A percentile compares a stretch with the other conserved stretches of the same genome.
phyloP scores from a whole-genome alignment of 306 rosid species.

The Vigna unguiculata region DNA sequence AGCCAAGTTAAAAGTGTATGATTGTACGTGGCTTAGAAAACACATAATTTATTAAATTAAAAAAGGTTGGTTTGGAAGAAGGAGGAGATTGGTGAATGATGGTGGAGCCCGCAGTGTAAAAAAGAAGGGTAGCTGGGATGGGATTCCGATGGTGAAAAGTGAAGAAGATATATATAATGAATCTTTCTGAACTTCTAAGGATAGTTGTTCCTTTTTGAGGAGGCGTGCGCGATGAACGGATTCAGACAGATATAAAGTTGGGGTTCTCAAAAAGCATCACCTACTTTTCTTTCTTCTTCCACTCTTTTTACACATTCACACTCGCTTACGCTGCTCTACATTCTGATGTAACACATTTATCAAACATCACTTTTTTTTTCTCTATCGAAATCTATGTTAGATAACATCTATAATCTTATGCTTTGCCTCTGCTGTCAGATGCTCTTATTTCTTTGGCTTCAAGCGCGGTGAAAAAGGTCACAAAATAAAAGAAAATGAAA shows the following conservation, averaged over 20 bases:
- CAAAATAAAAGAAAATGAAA: too few species aligned
- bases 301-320: background rate
- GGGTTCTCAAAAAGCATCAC: constrained; percentile 12
- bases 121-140: constrained; percentile 26
- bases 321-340: background rate
- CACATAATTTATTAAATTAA: background rate
- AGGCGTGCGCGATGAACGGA: constrained; percentile 46
- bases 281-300: constrained; percentile 24
- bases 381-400: too few species aligned
- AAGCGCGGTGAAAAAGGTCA: too few species aligned
- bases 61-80: constrained; percentile 12
- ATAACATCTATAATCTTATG: background rate
- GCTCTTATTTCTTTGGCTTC: too few species aligned
- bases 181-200: constrained; percentile 32
- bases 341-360: background rate
- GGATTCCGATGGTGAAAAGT: constrained; percentile 44
- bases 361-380: background rate
- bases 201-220: constrained; percentile 39
- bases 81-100: constrained; percentile 10
- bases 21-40: background rate
- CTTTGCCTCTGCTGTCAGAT: too few species aligned
- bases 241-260: constrained; percentile 39
- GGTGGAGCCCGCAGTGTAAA: constrained; percentile 40
- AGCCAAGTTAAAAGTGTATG: background rate
- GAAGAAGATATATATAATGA: constrained; percentile 25